Conservation (phyloP, 306 rosid genomes). For the Ochetophila trinervis region DNA sequence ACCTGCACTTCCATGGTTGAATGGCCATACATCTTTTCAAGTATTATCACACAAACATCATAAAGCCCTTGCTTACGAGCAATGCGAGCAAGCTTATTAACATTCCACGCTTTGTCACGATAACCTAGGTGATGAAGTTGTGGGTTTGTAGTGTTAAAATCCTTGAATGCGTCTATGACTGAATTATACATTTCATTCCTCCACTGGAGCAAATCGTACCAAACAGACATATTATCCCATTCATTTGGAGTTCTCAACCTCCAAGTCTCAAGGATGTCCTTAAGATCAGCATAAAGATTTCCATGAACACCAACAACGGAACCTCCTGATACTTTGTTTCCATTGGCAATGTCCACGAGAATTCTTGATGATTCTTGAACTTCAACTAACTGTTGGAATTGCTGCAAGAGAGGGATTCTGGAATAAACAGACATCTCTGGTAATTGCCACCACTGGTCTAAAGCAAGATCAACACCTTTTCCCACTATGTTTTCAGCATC, state of each 20-base stretch:
- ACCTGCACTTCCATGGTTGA: constrained; percentile 99
- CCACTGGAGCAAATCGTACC: constrained; percentile 99
- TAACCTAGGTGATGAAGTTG: constrained; percentile 97
- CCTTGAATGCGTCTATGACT: constrained; percentile 97
- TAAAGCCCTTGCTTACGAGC: constrained; percentile 91
- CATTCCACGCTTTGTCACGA: constrained; percentile 99
- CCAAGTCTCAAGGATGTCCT: constrained; percentile 99
- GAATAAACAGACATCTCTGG: constrained; percentile 98
- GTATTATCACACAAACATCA: constrained; percentile 90
- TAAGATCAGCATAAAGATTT: constrained; percentile 93
- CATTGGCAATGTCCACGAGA: constrained; percentile 81
- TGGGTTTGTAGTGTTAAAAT: constrained; percentile 64
- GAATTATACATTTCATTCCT: constrained; percentile 96
- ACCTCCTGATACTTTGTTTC: constrained; percentile 69
- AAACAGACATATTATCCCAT: constrained; percentile 98
- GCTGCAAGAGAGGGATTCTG: constrained; percentile 95
- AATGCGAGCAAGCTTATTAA: constrained; percentile 93
- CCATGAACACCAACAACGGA: constrained; percentile 78
- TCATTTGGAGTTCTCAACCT: constrained; percentile 96
- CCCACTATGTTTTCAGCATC: constrained; percentile 89
- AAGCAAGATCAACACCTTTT: constrained; percentile 92
- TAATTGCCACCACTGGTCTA: constrained; percentile 99
- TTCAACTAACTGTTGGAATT: constrained; percentile 97
- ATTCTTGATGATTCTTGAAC: constrained; percentile 90
- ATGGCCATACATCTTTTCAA: constrained; percentile 94